These are phyloP conservation scores for Tulasnella calospora DNA, from an alignment of 768 basidiomycete species.

Conservation along the genomic window DNA sequence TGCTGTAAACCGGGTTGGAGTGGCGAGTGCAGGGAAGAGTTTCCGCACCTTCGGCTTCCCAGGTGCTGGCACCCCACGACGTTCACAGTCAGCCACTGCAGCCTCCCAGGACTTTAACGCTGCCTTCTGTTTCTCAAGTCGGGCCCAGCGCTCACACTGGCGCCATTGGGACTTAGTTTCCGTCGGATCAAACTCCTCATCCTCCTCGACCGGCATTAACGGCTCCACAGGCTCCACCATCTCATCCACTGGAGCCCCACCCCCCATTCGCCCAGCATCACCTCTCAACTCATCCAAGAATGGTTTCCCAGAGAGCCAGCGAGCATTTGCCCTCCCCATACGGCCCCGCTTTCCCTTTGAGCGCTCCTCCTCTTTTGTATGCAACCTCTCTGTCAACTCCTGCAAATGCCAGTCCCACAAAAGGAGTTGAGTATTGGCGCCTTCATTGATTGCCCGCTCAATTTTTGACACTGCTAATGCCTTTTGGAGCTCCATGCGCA, in stretches of 20 bases:
- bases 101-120: background rate
- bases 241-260: background rate
- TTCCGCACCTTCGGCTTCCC: background rate
- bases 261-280: background rate
- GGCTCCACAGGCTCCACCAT: background rate
- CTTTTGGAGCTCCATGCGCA: background rate
- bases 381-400: background rate
- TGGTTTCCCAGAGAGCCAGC: background rate
- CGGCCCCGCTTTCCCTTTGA: background rate
- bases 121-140: background rate
- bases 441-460: constrained; percentile 7
- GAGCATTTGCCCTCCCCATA: background rate
- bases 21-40: background rate
- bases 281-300: background rate
- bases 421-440: background rate
- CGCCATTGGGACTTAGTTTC: background rate
- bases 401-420: background rate
- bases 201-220: background rate
- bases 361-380: background rate
- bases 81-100: background rate
- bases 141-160: background rate
- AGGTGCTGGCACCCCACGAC: background rate
- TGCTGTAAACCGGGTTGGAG: background rate
- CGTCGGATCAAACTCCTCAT: background rate
- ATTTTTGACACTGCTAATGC: background rate